Base-by-base conservation (phyloP, 2,329 filamentous ascomycete species). In the Clarireedia homoeocarpa region DNA sequence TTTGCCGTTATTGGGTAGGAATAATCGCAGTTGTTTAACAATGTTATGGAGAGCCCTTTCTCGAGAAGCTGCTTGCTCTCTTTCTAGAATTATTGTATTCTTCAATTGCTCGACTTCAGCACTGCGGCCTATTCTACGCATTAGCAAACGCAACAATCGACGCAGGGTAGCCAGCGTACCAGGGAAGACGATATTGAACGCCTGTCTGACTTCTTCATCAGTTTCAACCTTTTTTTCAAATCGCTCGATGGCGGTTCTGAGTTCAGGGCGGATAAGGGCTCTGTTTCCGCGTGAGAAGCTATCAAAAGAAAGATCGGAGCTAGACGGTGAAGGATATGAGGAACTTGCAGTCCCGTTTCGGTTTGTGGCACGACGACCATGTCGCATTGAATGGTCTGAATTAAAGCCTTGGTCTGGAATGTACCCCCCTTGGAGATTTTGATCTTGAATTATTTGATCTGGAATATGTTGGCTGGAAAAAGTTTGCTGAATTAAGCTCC, bases 31-130 rank as follows among this genome's bases (percentile, higher is more conserved):
- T 27, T 47, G 27, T 26, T n/a, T 38, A 46, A 34, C 6, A 27
- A 38, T 12, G 34, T 30, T 36, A 12, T 56, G 14, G 46, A 23
- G 7, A 88, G 71, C 85, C 88, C 71, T 44, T 36, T 55, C 53
- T 55, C 26, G 40, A 12, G 36, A 20, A 10, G 24, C 15, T 5
- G 46, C 53, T 51, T 51, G 46, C 1, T 36, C n/a, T 45, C 47
- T 50, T 44, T 55, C 47, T 12, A 27, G 46, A 7, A 44, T n/a
- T 4, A 55, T 30, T 30, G 17, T 34, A 30, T 51, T 42, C 15
- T 55, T 50, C 38, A 55, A 36, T 36, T 42, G 14, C 15, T 55
- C 47, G 15, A 55, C 38, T 44, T 55, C 53, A 4, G n/a, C 23
- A 38, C 15, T 42, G 27, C 47, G 53, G 24, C 27, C 53, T 55